Percentiles rank a stretch among this genome's conserved stretches.
These are phyloP conservation scores for Hebeloma cylindrosporum DNA, from an alignment of 768 basidiomycete genomes.

Conservation along the genomic window DNA sequence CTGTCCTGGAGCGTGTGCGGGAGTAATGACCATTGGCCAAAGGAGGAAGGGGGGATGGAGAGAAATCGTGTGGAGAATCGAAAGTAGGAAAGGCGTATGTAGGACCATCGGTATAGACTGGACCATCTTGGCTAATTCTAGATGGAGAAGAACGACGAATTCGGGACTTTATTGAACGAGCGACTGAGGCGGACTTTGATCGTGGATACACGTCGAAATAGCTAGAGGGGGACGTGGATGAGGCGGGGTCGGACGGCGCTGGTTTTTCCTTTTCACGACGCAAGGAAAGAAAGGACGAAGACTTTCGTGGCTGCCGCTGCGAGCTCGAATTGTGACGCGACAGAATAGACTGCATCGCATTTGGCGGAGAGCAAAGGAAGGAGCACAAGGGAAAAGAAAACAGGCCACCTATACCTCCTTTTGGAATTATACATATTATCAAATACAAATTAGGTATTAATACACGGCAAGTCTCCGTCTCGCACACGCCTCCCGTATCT, in stretches of 20 bases:
- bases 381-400: too few species aligned
- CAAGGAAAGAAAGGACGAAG: slow-evolving; percentile 57
- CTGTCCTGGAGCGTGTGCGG: slow-evolving; percentile 57
- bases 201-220: slow-evolving; percentile 51
- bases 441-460: background rate
- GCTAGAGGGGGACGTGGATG: slow-evolving; percentile 27
- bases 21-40: slow-evolving; percentile 31
- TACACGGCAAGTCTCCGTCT: slow-evolving; percentile 13
- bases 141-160: slow-evolving; percentile 21
- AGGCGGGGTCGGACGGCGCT: slow-evolving; percentile 15
- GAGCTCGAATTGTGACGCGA: slow-evolving; percentile 38
- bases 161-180: slow-evolving; percentile 35
- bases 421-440: too few species aligned
- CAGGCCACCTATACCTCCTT: too few species aligned
- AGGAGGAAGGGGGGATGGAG: slow-evolving; percentile 20
- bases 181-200: slow-evolving; percentile 34
- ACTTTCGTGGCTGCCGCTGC: slow-evolving; percentile 50
- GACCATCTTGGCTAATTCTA: slow-evolving; percentile 6
- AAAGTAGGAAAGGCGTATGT: slow-evolving; percentile 44
- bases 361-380: too few species aligned
- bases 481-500: slow-evolving; percentile 21
- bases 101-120: slow-evolving; percentile 24
- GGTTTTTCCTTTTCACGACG: slow-evolving; percentile 47
- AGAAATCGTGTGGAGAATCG: slow-evolving; percentile 32
- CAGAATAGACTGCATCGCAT: slow-evolving; percentile 40